Evolutionary conservation across 306 rosid species (phyloP), one percentile per base, ranked within the genome.

Genomic region (Lotus japonicus): DNA sequence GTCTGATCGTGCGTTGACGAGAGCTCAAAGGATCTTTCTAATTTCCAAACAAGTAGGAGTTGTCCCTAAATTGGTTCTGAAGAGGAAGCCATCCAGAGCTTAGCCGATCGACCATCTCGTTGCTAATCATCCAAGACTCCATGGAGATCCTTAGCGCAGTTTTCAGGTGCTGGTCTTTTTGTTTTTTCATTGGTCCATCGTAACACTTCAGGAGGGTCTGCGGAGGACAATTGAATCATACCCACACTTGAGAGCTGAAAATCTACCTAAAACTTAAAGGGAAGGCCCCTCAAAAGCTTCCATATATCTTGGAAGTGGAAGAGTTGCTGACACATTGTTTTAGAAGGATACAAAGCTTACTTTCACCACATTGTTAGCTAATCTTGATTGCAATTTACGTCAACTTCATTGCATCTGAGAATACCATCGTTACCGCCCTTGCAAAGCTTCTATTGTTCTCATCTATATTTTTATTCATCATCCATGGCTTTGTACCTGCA

Each of bases 121-220:
- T n/a, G n/a, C n/a, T n/a, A n/a, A n/a, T n/a, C n/a, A n/a, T n/a
- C n/a, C n/a, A n/a, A n/a, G n/a, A n/a, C n/a, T n/a, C n/a, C n/a
- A n/a, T n/a, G n/a, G n/a, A n/a, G n/a, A n/a, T n/a, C n/a, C n/a
- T n/a, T n/a, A n/a, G n/a, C n/a, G n/a, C n/a, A n/a, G n/a, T n/a
- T n/a, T n/a, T n/a, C n/a, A n/a, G n/a, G n/a, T n/a, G n/a, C n/a
- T n/a, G n/a, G n/a, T n/a, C n/a, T n/a, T n/a, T n/a, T n/a, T n/a
- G n/a, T n/a, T n/a, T n/a, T n/a, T n/a, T n/a, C n/a, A n/a, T n/a
- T n/a, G n/a, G n/a, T n/a, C n/a, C n/a, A n/a, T n/a, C n/a, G n/a
- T n/a, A n/a, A n/a, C n/a, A n/a, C n/a, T n/a, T n/a, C n/a, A 90
- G 99, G 97, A 90, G 64, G 97, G 99, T 71, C 76, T 95, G n/a